Base-by-base conservation (phyloP, 805 yeast species). In the Yueomyces sp. region DNA sequence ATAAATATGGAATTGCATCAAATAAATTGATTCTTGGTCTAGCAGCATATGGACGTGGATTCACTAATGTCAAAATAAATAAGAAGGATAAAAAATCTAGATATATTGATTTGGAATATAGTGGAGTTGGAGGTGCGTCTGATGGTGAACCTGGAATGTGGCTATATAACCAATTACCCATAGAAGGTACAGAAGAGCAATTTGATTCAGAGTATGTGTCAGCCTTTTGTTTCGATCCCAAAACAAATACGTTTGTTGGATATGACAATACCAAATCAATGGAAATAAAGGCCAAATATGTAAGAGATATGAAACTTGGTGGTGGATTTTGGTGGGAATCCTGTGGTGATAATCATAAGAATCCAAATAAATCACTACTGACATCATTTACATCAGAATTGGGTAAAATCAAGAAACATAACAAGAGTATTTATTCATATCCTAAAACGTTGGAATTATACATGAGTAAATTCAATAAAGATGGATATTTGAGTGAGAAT, bases 281-380 rank as follows among this genome's bases (percentile, higher is more conserved):
- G 2, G 52, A 56, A 6, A 52, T 52, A 19, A 92, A 90, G 57
- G 86, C 85, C 0, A 52, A 64, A 30, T 86, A 75, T 52, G 76
- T 81, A 5, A 52, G 49, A 37, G 51, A 60, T 26, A 59, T 64
- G 5, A 54, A 65, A 0, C 63, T 87, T 7, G 94, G 81, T 0
- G 97, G 98, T 0, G 95, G 84, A 0, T 79, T 92, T 76, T 88
- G 85, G 81, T 90, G 97, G 97, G 96, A 90, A 53, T 80, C 95
- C 0, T 72, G 80, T 45, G 95, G 95, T 2, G 95, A 86, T 54
- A 53, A 61, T 2, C 55, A 61, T 40, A 33, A 36, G 2, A 52
- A 65, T 40, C 51, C 53, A 2, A 43, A 53, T 2, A 52, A 66
- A 34, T 73, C 79, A 0, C 56, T 77, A 29, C 51, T 78, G 7